Evolutionary conservation across 306 rosid species (phyloP).

Genomic region (Lathyrus sativus): DNA sequence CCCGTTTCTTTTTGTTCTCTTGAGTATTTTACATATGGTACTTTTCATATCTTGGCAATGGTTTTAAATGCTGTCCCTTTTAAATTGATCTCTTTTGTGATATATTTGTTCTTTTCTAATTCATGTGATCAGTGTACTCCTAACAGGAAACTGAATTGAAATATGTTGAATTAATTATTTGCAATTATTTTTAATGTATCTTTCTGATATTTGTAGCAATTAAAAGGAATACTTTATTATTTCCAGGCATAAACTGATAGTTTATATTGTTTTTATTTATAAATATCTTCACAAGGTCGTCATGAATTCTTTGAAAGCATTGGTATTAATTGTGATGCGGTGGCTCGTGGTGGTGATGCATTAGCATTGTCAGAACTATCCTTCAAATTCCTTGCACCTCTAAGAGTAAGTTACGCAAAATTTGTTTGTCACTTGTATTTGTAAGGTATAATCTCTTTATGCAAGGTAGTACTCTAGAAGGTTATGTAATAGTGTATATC

Average conservation of each 20-base stretch:
- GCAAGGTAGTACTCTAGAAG: neutral
- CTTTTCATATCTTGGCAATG: neutral
- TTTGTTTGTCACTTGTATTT: constrained; percentile 20
- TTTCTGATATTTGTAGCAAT: constrained; percentile 1
- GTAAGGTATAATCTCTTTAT: constrained; percentile 2
- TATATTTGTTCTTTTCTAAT: constrained; percentile 5
- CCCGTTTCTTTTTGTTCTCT: constrained; percentile 9
- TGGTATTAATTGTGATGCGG: constrained; percentile 62
- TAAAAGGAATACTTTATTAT: neutral
- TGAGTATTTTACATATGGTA: neutral
- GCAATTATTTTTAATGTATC: neutral
- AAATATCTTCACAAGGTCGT: constrained; percentile 59
- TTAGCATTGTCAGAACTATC: constrained; percentile 76
- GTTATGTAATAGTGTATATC: constrained; percentile 27
- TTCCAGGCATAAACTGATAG: constrained; percentile 24
- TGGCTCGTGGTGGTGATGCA: constrained; percentile 72
- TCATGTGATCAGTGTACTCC: neutral
- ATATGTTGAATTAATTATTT: constrained; percentile 12
- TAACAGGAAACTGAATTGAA: constrained; percentile 18
- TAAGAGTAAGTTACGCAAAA: constrained; percentile 58
- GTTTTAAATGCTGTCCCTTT: constrained; percentile 8
- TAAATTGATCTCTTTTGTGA: neutral
- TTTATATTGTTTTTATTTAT: constrained; percentile 8
- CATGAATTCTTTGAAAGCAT: constrained; percentile 68
- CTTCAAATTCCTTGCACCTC: constrained; percentile 79